Base-by-base conservation (phyloP, 768 basidiomycete genomes). In the Daedalea quercina region DNA sequence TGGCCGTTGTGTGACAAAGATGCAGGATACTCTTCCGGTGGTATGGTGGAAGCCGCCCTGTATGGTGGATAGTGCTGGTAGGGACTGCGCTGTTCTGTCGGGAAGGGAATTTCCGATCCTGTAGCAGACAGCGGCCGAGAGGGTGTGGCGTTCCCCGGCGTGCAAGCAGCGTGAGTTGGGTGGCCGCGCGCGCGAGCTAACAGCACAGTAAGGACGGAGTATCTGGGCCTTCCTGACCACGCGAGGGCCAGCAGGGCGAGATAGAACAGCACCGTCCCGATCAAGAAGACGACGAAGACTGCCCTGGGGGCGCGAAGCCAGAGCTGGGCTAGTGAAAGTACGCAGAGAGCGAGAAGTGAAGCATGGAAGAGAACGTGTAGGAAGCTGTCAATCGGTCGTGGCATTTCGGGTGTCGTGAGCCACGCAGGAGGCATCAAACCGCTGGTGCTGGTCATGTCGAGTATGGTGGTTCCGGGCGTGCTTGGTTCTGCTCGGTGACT, bases 21-120 rank as follows among this genome's bases (percentile, higher is more conserved):
- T 56, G 52, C 67, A 55, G 51, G 70, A 63, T 61, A 69, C 25
- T 68, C 66, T 51, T 83, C 82, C 20, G 70, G n/a, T n/a, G n/a
- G 69, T 17, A 65, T 70, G 17, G 67, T 50, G 34, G 54, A 44
- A 23, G 56, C 59, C 6, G 75, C 57, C 42, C 79, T 81, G 63
- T 77, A 82, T 4, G 76, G 72, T 2, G 87, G 87, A 59, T 84
- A 82, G 57, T 88, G 80, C 35, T 76, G 66, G 63, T 91, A 90
- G 24, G 87, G 88, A 20, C 83, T 76, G 9, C 77, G 65, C 44
- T 57, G 47, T 50, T 72, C 69, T n/a, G 65, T 69, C 17, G 75
- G 75, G 69, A 77, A 77, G 28, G 73, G 72, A 53, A 66, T 74
- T 34, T 73, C 71, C 1, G 67, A 68, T 43, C 70, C 74, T 20